A percentile compares a stretch with the other conserved stretches of the same genome.
Conservation (phyloP, 306 rosid species). For the Sindora glabra region DNA sequence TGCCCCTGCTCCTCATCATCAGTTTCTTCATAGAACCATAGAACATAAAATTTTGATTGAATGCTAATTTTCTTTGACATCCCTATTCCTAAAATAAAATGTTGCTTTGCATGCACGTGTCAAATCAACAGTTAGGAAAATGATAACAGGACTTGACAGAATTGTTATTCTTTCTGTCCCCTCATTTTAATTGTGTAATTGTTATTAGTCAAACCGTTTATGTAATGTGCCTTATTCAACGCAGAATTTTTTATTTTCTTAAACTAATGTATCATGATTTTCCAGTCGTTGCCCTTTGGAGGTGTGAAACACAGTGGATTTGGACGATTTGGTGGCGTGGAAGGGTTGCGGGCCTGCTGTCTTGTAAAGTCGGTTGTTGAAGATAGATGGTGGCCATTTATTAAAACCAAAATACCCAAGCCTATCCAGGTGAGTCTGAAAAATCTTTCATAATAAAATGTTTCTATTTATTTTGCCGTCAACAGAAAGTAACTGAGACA, state of each 20-base stretch:
- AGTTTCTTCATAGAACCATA: too few species aligned
- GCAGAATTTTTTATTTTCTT: constrained; percentile 8
- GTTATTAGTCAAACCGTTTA: constrained; percentile 1
- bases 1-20: too few species aligned
- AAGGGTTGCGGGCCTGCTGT: constrained; percentile 97
- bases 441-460: constrained; percentile 1
- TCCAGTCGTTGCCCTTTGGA: constrained; percentile 94
- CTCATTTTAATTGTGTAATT: not conserved
- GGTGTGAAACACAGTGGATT: constrained; percentile 93
- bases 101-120: too few species aligned
- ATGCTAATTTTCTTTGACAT: too few species aligned
- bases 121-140: too few species aligned
- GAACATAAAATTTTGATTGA: too few species aligned
- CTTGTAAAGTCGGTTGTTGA: constrained; percentile 88
- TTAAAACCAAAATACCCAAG: constrained; percentile 77
- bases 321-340: constrained; percentile 88
- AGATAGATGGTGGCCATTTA: constrained; percentile 90
- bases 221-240: not conserved
- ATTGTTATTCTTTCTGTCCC: not conserved
- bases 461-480: not conserved
- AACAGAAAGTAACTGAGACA: constrained; percentile 7
- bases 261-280: constrained; percentile 20
- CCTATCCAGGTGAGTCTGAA: constrained; percentile 70
- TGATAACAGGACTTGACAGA: too few species aligned
- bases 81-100: too few species aligned